These are phyloP conservation scores for Plasmodium malariae DNA, from an alignment of 169 alveolate species.

Conservation along the genomic window DNA sequence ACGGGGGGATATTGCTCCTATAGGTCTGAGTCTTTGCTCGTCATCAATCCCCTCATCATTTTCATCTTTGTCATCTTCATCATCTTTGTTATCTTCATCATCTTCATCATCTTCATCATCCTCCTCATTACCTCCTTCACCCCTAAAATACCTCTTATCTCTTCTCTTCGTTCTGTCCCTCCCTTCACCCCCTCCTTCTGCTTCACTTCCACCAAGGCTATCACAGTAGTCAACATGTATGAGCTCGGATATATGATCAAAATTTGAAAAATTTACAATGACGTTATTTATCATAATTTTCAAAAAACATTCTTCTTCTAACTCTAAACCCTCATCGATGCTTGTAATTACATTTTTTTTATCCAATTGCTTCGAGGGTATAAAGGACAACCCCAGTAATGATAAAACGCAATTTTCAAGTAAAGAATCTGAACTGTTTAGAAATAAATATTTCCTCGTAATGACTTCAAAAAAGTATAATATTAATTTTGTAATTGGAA, in stretches of 20 bases:
- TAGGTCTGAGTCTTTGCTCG: too few relatives aligned
- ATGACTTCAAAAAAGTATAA: slow-evolving; percentile 73
- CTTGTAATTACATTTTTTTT: slow-evolving; percentile 18
- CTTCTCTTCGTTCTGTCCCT: neutral
- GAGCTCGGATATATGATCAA: slow-evolving; percentile 23
- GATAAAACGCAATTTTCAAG: slow-evolving; percentile 54
- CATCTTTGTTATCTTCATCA: neutral
- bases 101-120: neutral
- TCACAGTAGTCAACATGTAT: slow-evolving; percentile 15
- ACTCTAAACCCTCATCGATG: slow-evolving; percentile 46
- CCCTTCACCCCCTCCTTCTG: neutral
- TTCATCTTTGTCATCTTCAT: neutral
- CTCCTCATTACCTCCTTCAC: neutral
- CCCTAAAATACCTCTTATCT: neutral
- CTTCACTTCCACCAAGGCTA: neutral
- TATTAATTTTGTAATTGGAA: slow-evolving; percentile 59
- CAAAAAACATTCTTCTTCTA: slow-evolving; percentile 52
- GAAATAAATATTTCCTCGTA: slow-evolving; percentile 39
- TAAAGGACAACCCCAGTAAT: slow-evolving; percentile 49
- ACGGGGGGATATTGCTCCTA: too few relatives aligned
- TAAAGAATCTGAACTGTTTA: slow-evolving; percentile 53
- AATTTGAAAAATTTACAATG: slow-evolving; percentile 32
- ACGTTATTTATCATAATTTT: slow-evolving; percentile 24
- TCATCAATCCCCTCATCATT: too few relatives aligned
- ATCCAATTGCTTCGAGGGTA: slow-evolving; percentile 48